Base-by-base conservation (phyloP, 192 early-diverging fungal species). In the Coemansia sp. region DNA sequence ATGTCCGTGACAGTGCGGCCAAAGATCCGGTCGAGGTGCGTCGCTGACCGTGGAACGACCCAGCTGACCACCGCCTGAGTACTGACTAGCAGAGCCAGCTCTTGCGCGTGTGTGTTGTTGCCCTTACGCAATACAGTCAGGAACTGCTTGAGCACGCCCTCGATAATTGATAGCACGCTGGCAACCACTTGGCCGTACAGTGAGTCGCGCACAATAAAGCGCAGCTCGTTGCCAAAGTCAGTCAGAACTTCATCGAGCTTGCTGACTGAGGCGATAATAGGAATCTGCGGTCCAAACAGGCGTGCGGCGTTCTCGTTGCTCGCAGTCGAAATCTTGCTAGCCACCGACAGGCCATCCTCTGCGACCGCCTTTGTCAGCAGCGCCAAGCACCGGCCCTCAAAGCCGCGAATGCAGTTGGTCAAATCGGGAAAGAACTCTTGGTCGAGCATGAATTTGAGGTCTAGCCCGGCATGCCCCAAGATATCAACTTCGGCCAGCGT, bases 401-500 rank as follows among this genome's bases (percentile, higher is more conserved):
- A 92, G 31, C 82, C 84, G 22, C 88, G 77, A 43, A 96, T 89
- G 8, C 89, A 87, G 43, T 80, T 75, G 29, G 87, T 86, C 32
- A 96, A 58, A 58, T 96, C 94, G 0, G 89, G 85, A 62, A 91
- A 79, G 62, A 98, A 88, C 43, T 94, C 73, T 35, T 92, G 84
- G 38, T 94, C 93, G 54, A 98, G 73, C 59, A 96, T 85, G 61
- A 94, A 94, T 32, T 86, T 87, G 35, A 96, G 68, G 71, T 98
- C 94, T 15, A 98, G 73, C 6, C 96, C 96, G 22, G 91, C 89
- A 22, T 94, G 90, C 20, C 88, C 83, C 37, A 98, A 86, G 62
- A 89, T 89, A 45, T 89, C 81, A 66, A 91, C 90, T 60, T 96
- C 92, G 27, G 91, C 88, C 51, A 90, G 63, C 4, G 92, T 90